These are phyloP conservation scores for Metschnikowia similis DNA, from an alignment of 805 yeast species.

Conservation along the genomic window DNA sequence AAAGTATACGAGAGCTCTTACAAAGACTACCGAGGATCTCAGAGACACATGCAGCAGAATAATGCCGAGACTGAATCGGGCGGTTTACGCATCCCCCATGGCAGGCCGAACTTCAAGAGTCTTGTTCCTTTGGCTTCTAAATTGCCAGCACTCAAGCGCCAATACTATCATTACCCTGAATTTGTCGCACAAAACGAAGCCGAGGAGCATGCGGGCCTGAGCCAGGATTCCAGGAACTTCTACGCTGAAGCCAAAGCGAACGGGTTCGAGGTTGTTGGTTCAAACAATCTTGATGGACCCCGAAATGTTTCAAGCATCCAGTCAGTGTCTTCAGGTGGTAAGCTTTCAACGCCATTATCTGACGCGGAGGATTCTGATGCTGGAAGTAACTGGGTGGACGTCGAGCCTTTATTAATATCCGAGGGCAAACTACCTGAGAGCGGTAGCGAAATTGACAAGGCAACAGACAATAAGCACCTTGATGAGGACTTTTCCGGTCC, in stretches of 20 bases:
- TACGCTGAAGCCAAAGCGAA: slow-evolving; percentile 2
- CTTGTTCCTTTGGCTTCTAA: slow-evolving; percentile 32
- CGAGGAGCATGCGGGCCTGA: background rate
- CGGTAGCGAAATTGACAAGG: background rate
- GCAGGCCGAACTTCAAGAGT: slow-evolving; percentile 36
- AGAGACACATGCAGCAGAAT: background rate
- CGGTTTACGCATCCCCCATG: slow-evolving; percentile 41
- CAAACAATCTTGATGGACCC: background rate
- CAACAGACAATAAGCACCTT: background rate
- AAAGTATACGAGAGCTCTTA: slow-evolving; percentile 31
- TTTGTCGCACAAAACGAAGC: slow-evolving; percentile 5
- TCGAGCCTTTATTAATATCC: slow-evolving; percentile 12
- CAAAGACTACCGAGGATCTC: background rate
- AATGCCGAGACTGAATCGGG: background rate
- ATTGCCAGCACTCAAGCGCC: slow-evolving; percentile 26
- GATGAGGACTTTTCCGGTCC: background rate
- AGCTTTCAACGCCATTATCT: background rate
- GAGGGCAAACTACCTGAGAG: slow-evolving; percentile 5
- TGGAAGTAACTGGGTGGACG: slow-evolving; percentile 20
- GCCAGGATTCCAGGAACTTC: background rate
- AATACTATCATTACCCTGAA: slow-evolving; percentile 30
- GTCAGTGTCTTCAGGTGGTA: background rate
- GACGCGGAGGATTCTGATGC: slow-evolving; percentile 28
- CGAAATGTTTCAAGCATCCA: background rate
- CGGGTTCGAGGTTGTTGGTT: slow-evolving; percentile 1